Evolutionary conservation across 2,329 filamentous ascomycete genomes (phyloP), one percentile per base, ranked within the genome.

Genomic region (Furcasterigmium sp.): DNA sequence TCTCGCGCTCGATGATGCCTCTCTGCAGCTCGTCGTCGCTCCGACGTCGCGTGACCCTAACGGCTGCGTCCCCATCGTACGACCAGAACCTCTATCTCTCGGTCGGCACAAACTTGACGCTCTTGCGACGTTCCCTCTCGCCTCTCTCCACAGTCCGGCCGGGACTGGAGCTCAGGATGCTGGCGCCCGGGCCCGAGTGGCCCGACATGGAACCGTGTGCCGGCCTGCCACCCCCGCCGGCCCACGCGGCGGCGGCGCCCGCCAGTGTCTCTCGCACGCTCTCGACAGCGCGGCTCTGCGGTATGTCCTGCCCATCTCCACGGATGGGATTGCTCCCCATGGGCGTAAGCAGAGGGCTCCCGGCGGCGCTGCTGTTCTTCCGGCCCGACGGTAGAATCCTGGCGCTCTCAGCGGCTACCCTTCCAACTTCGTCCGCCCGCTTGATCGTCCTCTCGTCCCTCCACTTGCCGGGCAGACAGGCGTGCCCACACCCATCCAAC

Each of bases 401-500:
- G 4, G 60, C 60, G 39, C 63, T 68, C 42, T 76, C 73, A 3
- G 69, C 62, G 1, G 71, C 65, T 1, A 62, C 68, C 3, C 74
- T 68, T 10, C 66, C 69, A 3, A 80, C 58, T 44, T 80, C 76
- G n/a, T 78, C 76, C 25, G 67, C 68, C 4, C 68, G 62, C 3
- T 64, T 64, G 0, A 65, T 68, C 20, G 56, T 61, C 2, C 56
- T 66, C 51, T 78, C 74, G 7, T 72, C 64, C 5, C 75, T 69
- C 61, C 78, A 81, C 28, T 64, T 64, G 0, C 78, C 76, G 0
- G 78, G 78, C 0, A 84, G 66, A 47, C 80, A 84, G 21, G 76
- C 76, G 52, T 84, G 80, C 3, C 79, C 74, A 54, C 80, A 84
- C 0, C 80, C 80, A 48, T 83, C 78, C n/a, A 81, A 60, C 2